Conservation (phyloP, 352 stramenopile genomes). For the Phytopythium kandeliae region DNA sequence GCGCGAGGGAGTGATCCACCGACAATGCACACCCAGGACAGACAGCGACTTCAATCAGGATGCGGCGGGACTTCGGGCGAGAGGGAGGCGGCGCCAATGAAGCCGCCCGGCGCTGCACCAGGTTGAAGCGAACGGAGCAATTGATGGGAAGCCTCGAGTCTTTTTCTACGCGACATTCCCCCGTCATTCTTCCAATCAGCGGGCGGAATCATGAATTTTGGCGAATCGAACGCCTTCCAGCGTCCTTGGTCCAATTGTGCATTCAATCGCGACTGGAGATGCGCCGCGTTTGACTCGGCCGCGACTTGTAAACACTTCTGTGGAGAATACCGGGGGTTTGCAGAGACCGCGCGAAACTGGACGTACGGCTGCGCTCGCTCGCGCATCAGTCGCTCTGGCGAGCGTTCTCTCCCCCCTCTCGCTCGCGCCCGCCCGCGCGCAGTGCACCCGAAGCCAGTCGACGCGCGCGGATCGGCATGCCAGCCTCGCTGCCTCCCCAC, state of each 20-base stretch:
- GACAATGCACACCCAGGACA: neutral
- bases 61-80: too few species aligned
- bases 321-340: too few species aligned
- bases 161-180: conserved; percentile 10
- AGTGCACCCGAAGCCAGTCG: too few species aligned
- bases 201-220: conserved; percentile 3
- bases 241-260: too few species aligned
- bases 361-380: conserved; percentile 1
- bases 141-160: conserved; percentile 3
- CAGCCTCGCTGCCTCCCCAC: too few species aligned
- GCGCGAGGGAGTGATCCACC: too few species aligned
- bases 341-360: conserved; percentile 17
- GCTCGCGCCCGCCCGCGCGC: too few species aligned
- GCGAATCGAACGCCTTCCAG: conserved; percentile 3
- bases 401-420: neutral
- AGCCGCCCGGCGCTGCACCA: conserved; percentile 13
- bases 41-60: conserved; percentile 14
- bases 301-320: too few species aligned
- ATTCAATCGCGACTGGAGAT: conserved; percentile 7
- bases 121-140: conserved; percentile 31
- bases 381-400: neutral
- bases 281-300: too few species aligned
- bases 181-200: conserved; percentile 6
- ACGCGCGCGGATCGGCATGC: too few species aligned
- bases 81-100: too few species aligned